Base-by-base conservation (phyloP, 2,329 filamentous ascomycete genomes). In the Aspergillus nomiae region DNA sequence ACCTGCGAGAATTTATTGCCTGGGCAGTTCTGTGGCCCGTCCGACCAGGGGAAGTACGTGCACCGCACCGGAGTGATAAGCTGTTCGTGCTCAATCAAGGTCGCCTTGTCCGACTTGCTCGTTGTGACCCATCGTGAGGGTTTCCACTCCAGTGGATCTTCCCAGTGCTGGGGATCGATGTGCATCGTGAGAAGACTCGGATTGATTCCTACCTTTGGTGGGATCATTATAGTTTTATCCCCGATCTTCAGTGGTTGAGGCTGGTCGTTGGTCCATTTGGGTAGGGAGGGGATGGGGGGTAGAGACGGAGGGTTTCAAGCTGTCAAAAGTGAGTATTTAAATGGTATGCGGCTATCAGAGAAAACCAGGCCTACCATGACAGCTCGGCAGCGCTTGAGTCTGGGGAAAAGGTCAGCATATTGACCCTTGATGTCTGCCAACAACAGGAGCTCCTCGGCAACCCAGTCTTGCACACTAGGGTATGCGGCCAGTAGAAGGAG, bases 291-390 rank as follows among this genome's bases (percentile, higher is more conserved):
- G 3, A 62, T 62, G 1, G 60, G 56, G 60, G 60, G 7, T 30
- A 62, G 36, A 62, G 60, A n/a, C 60, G 60, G 30, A 62, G 38
- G 14, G 60, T 62, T 50, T 62, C 60, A 14, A 62, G 38, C 60
- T 62, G 21, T 19, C 12, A 24, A 10, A 2, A 10, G 21, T 46
- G 11, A 48, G 43, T 11, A 14, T 46, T 1, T 6, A 9, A 4
- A n/a, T 19, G 11, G 2, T 1, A 11, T 12, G 24, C 26, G 5
- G 26, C n/a, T 14, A 48, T 26, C 11, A 8, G 7, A n/a, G 4
- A 24, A 4, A 21, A 6, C 2, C n/a, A 6, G 11, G 0, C 4
- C 12, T 48, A 59, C 60, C 50, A 62, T n/a, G 19, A 62, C 24
- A 1, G 60, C 50, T 10, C 30, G 50, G 43, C 50, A 59, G 6